Percentiles rank a stretch among this genome's conserved stretches.
Evolutionary conservation across 139 green algal species (phyloP).

Genomic region (Deuterostichococcus epilithicus): DNA sequence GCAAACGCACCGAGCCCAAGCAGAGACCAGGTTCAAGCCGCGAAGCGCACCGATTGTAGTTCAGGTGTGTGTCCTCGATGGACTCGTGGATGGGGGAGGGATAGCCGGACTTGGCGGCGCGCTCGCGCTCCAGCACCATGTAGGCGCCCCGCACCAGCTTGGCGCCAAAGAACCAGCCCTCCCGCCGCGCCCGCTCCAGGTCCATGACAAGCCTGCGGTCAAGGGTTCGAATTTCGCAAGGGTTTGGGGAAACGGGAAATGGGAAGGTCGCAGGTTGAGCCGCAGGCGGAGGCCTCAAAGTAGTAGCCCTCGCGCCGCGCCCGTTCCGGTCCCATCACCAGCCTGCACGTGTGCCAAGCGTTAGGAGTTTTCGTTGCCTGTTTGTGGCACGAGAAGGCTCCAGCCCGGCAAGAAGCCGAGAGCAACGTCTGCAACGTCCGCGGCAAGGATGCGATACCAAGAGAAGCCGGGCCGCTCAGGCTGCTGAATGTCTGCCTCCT

Average conservation of each 20-base stretch:
- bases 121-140: constrained; percentile 68
- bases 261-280: no score
- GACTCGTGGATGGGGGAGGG: constrained; percentile 66
- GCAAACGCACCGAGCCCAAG: no score
- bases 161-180: constrained; percentile 53
- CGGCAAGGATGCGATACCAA: no score
- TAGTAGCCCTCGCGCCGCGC: constrained; percentile 44
- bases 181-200: constrained; percentile 53
- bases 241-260: neutral
- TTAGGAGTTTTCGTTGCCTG: no score
- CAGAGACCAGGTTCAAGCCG: neutral
- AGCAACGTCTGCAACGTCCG: no score
- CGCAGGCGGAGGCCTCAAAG: constrained; percentile 50
- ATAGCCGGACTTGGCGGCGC: constrained; percentile 48
- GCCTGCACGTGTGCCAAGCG: no score
- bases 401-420: no score
- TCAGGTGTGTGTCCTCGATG: constrained; percentile 64
- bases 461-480: no score
- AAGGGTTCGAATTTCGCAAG: neutral
- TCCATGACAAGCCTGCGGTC: constrained; percentile 50
- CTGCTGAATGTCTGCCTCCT: no score
- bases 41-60: constrained; percentile 56
- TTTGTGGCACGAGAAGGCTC: no score
- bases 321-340: constrained; percentile 65
- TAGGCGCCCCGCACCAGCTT: constrained; percentile 80